Evolutionary conservation across 2,329 filamentous ascomycete species (phyloP), one percentile per base, ranked within the genome.

Genomic region (Curvularia verruculosa): DNA sequence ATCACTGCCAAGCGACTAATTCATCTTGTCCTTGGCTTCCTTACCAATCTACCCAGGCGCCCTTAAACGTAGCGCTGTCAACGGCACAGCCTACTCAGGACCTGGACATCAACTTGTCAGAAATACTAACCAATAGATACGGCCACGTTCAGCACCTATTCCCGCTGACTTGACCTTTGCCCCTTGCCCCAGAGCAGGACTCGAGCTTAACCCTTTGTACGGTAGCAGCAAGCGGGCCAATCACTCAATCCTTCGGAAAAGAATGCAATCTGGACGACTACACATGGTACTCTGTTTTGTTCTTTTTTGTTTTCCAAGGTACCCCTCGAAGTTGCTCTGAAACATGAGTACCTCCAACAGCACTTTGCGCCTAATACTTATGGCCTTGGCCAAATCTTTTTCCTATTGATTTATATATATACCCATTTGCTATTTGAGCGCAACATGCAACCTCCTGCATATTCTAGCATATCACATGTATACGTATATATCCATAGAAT

Each of bases 351-450:
- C 36, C 37, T 43, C 28, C 8, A 36, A 51, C 31, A 47, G 47
- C 40, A 40, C 43, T 34, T 13, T 45, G 52, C 28, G 34, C 31
- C n/a, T 50, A 29, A 49, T 51, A 43, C 13, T 28, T 10, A 45
- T 23, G 39, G 39, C 47, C 36, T 46, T 6, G 29, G 47, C 26
- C 19, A 18, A 40, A 13, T 34, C 26, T 6, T 7, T 15, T 15
- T 10, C 23, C 2, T 8, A 19, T 13, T n/a, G 9, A 52, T 43
- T 23, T 36, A 37, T 40, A 52, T 47, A 56, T 47, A 56, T 53
- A 56, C 54, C 54, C 54, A 56, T 56, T 53, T 56, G 54, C 54
- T 48, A 3, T 48, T 45, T 10, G 7, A 24, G 34, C 10, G 5
- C 24, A 8, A 10, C 12, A 41, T 56, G 34, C 39, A 44, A 10